Percentiles rank a stretch among this genome's conserved stretches.
phyloP scores from a whole-genome alignment of 1,284 basidiomycete species.

The Ustilago shanxiensis region DNA sequence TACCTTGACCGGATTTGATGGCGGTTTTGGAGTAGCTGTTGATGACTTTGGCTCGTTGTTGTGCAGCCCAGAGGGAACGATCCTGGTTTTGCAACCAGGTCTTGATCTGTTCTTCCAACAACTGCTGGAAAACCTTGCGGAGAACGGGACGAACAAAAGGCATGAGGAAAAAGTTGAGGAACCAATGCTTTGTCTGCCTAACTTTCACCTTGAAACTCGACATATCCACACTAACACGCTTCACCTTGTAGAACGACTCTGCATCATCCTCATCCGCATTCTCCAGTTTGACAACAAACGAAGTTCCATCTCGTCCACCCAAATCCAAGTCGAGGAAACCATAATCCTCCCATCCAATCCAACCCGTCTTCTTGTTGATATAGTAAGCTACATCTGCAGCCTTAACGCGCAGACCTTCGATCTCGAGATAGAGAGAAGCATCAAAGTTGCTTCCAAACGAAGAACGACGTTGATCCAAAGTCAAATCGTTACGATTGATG shows the following conservation, averaged over 20 bases:
- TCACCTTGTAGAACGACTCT: slow-evolving; percentile 73
- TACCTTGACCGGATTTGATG: slow-evolving; percentile 59
- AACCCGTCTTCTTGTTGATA: slow-evolving; percentile 70
- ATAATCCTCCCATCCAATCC: slow-evolving; percentile 71
- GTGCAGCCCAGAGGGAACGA: slow-evolving; percentile 69
- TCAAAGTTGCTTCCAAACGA: slow-evolving; percentile 72
- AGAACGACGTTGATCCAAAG: slow-evolving; percentile 71
- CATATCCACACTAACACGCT: slow-evolving; percentile 72
- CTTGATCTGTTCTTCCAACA: slow-evolving; percentile 70
- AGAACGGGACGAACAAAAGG: slow-evolving; percentile 61
- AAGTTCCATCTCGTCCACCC: slow-evolving; percentile 70
- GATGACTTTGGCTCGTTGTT: slow-evolving; percentile 72
- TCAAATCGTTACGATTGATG: slow-evolving; percentile 71
- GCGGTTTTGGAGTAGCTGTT: slow-evolving; percentile 64
- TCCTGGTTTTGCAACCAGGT: slow-evolving; percentile 58
- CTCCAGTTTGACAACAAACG: slow-evolving; percentile 72
- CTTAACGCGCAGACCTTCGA: slow-evolving; percentile 71
- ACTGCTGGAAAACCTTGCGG: slow-evolving; percentile 55
- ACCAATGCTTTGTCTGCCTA: slow-evolving; percentile 59
- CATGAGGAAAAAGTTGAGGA: slow-evolving; percentile 66
- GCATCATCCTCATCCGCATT: slow-evolving; percentile 72
- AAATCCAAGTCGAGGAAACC: slow-evolving; percentile 72
- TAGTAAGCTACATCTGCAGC: slow-evolving; percentile 73
- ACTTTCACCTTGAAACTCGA: slow-evolving; percentile 65
- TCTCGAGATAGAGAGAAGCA: slow-evolving; percentile 70